phyloP scores from a whole-genome alignment of 2,329 filamentous ascomycete species.

The Diplodia sapinea region DNA sequence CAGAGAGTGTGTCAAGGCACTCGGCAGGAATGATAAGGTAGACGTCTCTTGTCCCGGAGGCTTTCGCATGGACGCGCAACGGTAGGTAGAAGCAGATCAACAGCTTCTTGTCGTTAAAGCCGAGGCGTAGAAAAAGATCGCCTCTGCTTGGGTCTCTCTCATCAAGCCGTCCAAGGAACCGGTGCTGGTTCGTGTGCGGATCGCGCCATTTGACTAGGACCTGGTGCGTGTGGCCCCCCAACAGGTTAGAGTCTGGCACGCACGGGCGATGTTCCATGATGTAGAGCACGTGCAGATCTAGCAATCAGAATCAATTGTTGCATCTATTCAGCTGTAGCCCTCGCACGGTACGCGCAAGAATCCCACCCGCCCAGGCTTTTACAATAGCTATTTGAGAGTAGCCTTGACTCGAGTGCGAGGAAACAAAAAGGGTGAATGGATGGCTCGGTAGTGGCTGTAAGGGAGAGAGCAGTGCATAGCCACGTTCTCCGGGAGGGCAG shows the following conservation, averaged over 20 bases:
- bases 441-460: background rate
- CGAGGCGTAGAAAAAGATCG: too few relatives aligned
- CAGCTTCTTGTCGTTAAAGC: too few relatives aligned
- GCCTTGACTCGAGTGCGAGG: background rate
- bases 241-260: background rate
- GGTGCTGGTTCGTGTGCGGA: too few relatives aligned
- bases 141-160: too few relatives aligned
- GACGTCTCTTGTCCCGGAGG: too few relatives aligned
- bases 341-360: background rate
- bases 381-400: slow-evolving; percentile 2
- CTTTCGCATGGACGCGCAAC: too few relatives aligned
- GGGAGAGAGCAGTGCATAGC: background rate
- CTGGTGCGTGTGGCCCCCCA: too few relatives aligned
- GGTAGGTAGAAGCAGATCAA: too few relatives aligned
- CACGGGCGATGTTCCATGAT: slow-evolving; percentile 2
- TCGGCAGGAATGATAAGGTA: too few relatives aligned
- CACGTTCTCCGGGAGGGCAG: background rate
- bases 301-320: background rate
- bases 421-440: background rate
- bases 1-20: too few relatives aligned
- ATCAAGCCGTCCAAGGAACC: too few relatives aligned
- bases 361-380: slow-evolving; percentile 1
- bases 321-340: background rate
- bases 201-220: too few relatives aligned
- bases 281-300: background rate